phyloP scores from a whole-genome alignment of 176 grass and related monocot genomes.

The Sorghum bicolor region Sorghum_bicolor_NCBIv3 NC_012876.2:62528501-62529000 shows the following conservation, averaged over 20 bases:
- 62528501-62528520: neutral
- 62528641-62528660: neutral
- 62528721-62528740: neutral
- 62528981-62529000: constrained; percentile 35
- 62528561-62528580: neutral
- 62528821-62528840: neutral
- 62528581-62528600: neutral
- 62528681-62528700: neutral
- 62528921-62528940: constrained; percentile 50
- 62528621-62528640: neutral
- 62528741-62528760: neutral
- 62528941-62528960: constrained; percentile 34
- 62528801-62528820: neutral
- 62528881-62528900: constrained; percentile 56
- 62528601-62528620: neutral
- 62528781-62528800: neutral
- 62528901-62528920: constrained; percentile 54
- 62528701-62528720: neutral
- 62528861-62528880: constrained; percentile 33
- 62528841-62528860: neutral
- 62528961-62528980: neutral
- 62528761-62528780: neutral
- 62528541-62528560: neutral
- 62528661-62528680: neutral
- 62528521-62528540: neutral